phyloP scores from a whole-genome alignment of 768 basidiomycete genomes.

The Lactarius hengduanensis region DNA sequence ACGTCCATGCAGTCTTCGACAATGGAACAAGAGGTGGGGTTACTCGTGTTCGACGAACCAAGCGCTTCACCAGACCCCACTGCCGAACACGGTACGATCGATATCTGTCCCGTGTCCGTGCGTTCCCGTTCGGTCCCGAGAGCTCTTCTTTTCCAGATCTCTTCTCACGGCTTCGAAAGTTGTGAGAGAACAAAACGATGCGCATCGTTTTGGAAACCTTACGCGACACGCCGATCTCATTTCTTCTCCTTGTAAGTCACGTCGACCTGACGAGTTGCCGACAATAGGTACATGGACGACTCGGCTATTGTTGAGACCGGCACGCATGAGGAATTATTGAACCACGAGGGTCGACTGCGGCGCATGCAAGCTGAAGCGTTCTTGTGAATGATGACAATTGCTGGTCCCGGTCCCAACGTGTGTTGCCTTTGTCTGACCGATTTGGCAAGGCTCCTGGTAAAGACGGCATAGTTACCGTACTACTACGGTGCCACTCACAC shows the following conservation, averaged over 20 bases:
- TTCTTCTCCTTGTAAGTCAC: not conserved
- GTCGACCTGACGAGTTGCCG: not conserved
- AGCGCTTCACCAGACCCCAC: constrained; percentile 71
- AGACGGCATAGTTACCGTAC: no score
- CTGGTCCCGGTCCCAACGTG: not conserved
- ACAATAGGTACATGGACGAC: constrained; percentile 64
- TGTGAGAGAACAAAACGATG: constrained; percentile 81
- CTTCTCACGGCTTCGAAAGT: constrained; percentile 62
- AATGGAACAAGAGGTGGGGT: constrained; percentile 47
- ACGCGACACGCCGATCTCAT: constrained; percentile 50
- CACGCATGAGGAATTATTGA: constrained; percentile 60
- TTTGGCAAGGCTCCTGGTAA: no score
- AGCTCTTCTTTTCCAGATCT: constrained; percentile 43
- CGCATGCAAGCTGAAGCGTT: constrained; percentile 72
- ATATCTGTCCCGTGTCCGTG: not conserved
- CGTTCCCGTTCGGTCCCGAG: not conserved
- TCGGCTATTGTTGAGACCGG: constrained; percentile 61
- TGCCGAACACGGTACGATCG: constrained; percentile 63
- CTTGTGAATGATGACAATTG: constrained; percentile 10
- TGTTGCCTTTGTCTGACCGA: not conserved
- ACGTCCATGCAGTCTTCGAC: constrained; percentile 68
- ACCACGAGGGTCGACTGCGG: constrained; percentile 61
- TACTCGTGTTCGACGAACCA: constrained; percentile 73
- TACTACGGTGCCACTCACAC: no score
- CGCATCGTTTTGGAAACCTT: constrained; percentile 66